phyloP scores from a whole-genome alignment of 352 stramenopile species.

The Globisporangium alternatum region DNA sequence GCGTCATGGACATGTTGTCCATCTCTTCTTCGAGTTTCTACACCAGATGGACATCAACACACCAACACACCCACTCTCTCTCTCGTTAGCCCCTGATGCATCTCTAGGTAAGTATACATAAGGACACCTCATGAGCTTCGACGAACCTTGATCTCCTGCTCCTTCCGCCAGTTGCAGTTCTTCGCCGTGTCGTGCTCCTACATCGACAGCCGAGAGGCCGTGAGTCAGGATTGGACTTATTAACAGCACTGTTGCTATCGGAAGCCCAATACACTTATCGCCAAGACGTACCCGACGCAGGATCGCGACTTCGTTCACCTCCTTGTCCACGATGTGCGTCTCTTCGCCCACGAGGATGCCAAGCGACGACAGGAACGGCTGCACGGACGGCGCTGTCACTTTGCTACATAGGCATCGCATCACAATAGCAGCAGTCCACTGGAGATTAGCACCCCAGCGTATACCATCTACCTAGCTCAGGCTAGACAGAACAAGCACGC shows the following conservation, averaged over 20 bases:
- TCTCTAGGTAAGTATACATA: not conserved
- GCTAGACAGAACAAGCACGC: not conserved
- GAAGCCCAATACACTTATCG: not conserved
- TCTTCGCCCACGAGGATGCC: slow-evolving; percentile 73
- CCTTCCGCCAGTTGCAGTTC: slow-evolving; percentile 65
- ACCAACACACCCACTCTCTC: not conserved
- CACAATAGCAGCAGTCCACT: not conserved
- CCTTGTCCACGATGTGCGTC: slow-evolving; percentile 75
- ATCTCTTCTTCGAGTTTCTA: slow-evolving; percentile 76
- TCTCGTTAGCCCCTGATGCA: not conserved
- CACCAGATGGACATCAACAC: not conserved
- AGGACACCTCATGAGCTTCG: not conserved
- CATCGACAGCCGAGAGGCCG: not conserved
- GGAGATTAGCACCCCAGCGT: not conserved
- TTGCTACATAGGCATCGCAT: slow-evolving; percentile 28
- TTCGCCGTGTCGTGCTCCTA: slow-evolving; percentile 69
- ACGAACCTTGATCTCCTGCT: slow-evolving; percentile 64
- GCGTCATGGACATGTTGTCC: slow-evolving; percentile 66
- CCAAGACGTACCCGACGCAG: slow-evolving; percentile 44
- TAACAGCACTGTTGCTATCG: not conserved
- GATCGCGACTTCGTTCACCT: slow-evolving; percentile 70
- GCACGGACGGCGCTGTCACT: slow-evolving; percentile 60
- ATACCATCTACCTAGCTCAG: not conserved
- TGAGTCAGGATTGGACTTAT: not conserved
- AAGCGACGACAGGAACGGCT: slow-evolving; percentile 71